phyloP scores from a whole-genome alignment of 495 filamentous ascomycete species.

The Hypoxylon subgilvum region DNA sequence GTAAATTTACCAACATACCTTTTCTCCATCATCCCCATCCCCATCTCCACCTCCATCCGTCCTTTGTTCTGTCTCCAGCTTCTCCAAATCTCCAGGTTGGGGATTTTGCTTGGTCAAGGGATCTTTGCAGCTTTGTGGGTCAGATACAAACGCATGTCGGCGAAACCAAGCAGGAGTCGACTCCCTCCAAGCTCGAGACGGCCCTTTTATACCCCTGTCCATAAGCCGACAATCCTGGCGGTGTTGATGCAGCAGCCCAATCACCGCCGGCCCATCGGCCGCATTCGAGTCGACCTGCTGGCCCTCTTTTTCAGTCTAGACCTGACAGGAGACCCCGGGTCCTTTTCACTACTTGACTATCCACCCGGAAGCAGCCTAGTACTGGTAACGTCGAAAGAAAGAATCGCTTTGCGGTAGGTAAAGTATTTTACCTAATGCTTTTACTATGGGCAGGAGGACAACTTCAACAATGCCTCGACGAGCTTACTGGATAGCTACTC shows the following conservation, averaged over 20 bases:
- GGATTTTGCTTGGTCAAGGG: slow-evolving; percentile 21
- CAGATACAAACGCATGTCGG: slow-evolving; percentile 33
- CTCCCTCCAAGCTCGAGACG: slow-evolving; percentile 37
- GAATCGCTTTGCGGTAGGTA: too few relatives aligned
- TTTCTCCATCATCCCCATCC: slow-evolving; percentile 1
- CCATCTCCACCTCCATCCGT: slow-evolving; percentile 11
- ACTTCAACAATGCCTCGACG: slow-evolving; percentile 7
- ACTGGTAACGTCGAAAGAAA: slow-evolving; percentile 8
- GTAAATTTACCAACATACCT: neutral
- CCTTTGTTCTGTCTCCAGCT: slow-evolving; percentile 38
- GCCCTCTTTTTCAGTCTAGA: slow-evolving; percentile 38
- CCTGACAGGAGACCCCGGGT: slow-evolving; percentile 36
- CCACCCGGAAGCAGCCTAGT: slow-evolving; percentile 21
- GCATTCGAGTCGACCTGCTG: slow-evolving; percentile 31
- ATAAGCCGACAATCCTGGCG: slow-evolving; percentile 31
- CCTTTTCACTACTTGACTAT: slow-evolving; percentile 24
- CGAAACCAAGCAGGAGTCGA: slow-evolving; percentile 39
- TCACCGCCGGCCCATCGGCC: slow-evolving; percentile 29
- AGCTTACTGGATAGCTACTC: slow-evolving; percentile 4
- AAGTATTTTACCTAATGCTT: too few relatives aligned
- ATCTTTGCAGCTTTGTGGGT: slow-evolving; percentile 34
- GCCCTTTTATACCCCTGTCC: slow-evolving; percentile 43
- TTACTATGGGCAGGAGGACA: slow-evolving; percentile 18
- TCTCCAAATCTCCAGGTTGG: slow-evolving; percentile 37
- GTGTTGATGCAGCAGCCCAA: slow-evolving; percentile 35